These are phyloP conservation scores for Chytriomyces confervae DNA, from an alignment of 192 early-diverging fungal genomes.

Conservation along the genomic window DNA sequence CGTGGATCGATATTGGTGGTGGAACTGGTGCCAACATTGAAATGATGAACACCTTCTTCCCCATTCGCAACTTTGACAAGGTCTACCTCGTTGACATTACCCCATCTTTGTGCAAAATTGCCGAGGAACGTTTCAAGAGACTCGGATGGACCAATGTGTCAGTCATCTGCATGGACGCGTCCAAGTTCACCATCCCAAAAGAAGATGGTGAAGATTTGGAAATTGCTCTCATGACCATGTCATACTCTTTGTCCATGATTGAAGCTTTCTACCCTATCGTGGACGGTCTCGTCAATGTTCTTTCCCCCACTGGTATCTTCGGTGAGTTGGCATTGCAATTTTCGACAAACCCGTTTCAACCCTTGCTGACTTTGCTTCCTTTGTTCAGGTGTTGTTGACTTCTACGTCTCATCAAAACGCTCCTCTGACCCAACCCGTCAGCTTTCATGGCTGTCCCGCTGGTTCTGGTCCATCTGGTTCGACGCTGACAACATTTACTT, in stretches of 20 bases:
- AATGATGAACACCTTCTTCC: slow-evolving; percentile 74
- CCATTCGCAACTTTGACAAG: slow-evolving; percentile 74
- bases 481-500: slow-evolving; percentile 83
- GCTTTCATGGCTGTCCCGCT: slow-evolving; percentile 77
- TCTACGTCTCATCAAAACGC: slow-evolving; percentile 72
- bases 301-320: slow-evolving; percentile 70
- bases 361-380: background rate
- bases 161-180: slow-evolving; percentile 81
- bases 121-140: slow-evolving; percentile 72
- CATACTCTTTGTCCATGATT: slow-evolving; percentile 90
- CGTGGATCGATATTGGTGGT: slow-evolving; percentile 62
- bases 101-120: slow-evolving; percentile 79
- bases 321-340: slow-evolving; percentile 44
- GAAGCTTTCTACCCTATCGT: slow-evolving; percentile 72
- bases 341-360: background rate
- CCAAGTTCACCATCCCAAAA: slow-evolving; percentile 69
- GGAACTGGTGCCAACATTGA: slow-evolving; percentile 63
- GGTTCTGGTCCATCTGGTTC: slow-evolving; percentile 91
- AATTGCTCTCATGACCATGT: slow-evolving; percentile 82
- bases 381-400: slow-evolving; percentile 71
- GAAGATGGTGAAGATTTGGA: slow-evolving; percentile 63
- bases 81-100: slow-evolving; percentile 86
- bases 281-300: slow-evolving; percentile 66
- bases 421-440: slow-evolving; percentile 66
- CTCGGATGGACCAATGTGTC: slow-evolving; percentile 81